Conservation (phyloP, 257 asterid genomes). For the Solanum habrochaites region DNA sequence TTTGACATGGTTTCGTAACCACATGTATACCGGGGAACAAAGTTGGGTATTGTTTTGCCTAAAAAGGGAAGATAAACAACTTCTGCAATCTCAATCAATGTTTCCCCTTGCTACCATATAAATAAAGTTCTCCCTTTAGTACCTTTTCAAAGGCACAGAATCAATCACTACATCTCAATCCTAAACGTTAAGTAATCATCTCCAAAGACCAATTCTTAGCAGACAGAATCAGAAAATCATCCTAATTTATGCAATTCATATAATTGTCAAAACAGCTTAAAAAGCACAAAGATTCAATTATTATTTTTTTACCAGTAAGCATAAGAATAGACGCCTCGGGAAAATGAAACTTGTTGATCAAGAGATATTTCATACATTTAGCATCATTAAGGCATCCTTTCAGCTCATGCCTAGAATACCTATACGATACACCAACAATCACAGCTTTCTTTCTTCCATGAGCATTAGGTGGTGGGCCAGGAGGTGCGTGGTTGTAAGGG, state of each 20-base stretch:
- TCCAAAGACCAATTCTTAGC: not conserved
- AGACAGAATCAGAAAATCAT: not conserved
- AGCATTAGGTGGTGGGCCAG: constrained; percentile 59
- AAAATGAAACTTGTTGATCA: constrained; percentile 62
- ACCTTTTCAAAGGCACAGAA: not conserved
- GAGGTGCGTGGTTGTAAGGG: constrained; percentile 61
- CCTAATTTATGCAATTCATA: not conserved
- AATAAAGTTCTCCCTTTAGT: not conserved
- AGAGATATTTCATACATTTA: constrained; percentile 76
- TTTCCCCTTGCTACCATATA: not conserved
- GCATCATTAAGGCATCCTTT: constrained; percentile 94
- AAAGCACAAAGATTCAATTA: not conserved
- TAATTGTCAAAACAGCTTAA: not conserved
- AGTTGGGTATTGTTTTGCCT: not conserved
- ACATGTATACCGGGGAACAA: not conserved
- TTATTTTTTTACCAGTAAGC: constrained; percentile 58
- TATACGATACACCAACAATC: constrained; percentile 83
- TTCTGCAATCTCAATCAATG: not conserved
- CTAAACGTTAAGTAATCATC: not conserved
- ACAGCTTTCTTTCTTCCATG: constrained; percentile 89
- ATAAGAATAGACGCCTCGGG: constrained; percentile 84
- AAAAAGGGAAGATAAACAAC: not conserved
- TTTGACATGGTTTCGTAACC: not conserved
- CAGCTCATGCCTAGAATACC: constrained; percentile 70
- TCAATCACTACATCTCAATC: not conserved